Evolutionary conservation across 305 asterid species (phyloP).

Genomic region (Fraxinus sp.): DNA sequence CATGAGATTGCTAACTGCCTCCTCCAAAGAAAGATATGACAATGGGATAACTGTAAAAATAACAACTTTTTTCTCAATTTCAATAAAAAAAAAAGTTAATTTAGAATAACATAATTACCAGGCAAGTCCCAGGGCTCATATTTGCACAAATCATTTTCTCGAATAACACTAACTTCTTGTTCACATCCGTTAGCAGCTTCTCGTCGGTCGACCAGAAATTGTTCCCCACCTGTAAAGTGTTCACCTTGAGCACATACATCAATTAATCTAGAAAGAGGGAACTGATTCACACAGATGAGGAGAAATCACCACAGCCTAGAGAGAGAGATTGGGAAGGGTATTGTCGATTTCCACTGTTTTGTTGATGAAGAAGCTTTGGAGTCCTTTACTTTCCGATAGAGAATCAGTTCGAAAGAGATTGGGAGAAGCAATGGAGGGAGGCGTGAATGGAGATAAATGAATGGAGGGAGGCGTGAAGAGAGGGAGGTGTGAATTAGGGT

Average conservation of each 20-base stretch:
- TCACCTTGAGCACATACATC: constrained; percentile 57
- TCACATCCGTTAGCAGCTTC: constrained; percentile 65
- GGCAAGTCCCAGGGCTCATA: constrained; percentile 96
- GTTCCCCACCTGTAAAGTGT: constrained; percentile 80
- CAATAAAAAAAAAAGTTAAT: no score
- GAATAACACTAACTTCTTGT: constrained; percentile 65
- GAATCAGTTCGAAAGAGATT: no score
- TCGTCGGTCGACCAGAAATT: constrained; percentile 85
- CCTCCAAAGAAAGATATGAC: not conserved
- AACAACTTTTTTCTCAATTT: not conserved
- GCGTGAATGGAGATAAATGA: no score
- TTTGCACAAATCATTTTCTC: constrained; percentile 89
- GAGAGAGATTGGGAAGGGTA: no score
- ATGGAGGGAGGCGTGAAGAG: no score
- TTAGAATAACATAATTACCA: constrained; percentile 29
- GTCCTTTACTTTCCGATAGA: no score
- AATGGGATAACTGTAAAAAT: not conserved
- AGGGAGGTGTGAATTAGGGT: no score
- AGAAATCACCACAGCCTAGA: no score
- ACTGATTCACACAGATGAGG: no score
- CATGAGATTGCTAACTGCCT: not conserved
- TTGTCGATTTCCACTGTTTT: no score
- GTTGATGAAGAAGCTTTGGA: no score
- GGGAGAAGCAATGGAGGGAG: no score
- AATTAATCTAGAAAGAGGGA: not conserved